Evolutionary conservation across 106 monocot species (phyloP).

Genomic region (Acorus calamus): DNA sequence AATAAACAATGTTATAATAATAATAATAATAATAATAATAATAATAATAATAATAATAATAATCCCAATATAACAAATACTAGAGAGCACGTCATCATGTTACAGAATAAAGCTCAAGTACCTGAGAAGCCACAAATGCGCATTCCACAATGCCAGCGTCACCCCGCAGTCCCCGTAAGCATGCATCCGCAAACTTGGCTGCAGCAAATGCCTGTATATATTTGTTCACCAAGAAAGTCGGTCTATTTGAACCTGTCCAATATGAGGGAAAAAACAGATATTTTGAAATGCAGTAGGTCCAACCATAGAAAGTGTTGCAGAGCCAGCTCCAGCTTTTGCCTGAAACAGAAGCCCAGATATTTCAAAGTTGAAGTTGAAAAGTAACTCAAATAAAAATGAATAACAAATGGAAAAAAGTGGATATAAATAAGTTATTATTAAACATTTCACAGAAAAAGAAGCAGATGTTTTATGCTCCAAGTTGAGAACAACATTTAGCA

Average conservation of each 20-base stretch:
- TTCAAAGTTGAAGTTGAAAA: too few relatives aligned
- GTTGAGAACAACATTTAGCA: too few relatives aligned
- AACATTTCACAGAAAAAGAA: too few relatives aligned
- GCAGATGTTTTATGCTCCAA: too few relatives aligned
- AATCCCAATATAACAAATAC: neutral
- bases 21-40: too few relatives aligned
- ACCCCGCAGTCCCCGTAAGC: slow-evolving; percentile 59
- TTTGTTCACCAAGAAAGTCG: neutral
- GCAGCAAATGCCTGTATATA: slow-evolving; percentile 70
- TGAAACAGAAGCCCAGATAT: slow-evolving; percentile 6
- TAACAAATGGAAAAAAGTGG: neutral
- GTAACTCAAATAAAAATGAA: neutral
- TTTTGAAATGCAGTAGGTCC: neutral
- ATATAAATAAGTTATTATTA: too few relatives aligned
- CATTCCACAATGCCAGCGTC: slow-evolving; percentile 83
- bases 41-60: neutral
- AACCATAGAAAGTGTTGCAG: slow-evolving; percentile 90
- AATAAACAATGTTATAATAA: neutral
- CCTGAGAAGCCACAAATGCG: slow-evolving; percentile 73
- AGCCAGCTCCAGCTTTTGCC: slow-evolving; percentile 93
- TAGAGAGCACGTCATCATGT: neutral
- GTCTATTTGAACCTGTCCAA: too few relatives aligned
- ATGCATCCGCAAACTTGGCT: slow-evolving; percentile 86
- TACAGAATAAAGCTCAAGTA: slow-evolving; percentile 1
- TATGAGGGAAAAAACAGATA: too few relatives aligned